Evolutionary conservation across 805 yeast species (phyloP).

Genomic region (Scheffersomyces amazonensis): DNA sequence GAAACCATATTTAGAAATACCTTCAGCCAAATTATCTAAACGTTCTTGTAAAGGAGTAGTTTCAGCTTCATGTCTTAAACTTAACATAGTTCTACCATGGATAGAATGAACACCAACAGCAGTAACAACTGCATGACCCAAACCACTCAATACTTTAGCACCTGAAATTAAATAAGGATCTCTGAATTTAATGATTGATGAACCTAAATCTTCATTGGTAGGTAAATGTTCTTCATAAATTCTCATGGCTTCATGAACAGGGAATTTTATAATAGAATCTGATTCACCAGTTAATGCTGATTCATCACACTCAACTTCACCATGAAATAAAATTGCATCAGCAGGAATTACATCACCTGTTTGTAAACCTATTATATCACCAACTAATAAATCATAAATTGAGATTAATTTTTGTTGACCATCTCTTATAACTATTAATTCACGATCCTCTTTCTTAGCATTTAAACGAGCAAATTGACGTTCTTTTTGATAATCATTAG

Average conservation of each 20-base stretch:
- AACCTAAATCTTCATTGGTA: conserved; percentile 38
- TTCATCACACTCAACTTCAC: conserved; percentile 87
- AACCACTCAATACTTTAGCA: conserved; percentile 80
- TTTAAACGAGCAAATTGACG: conserved; percentile 86
- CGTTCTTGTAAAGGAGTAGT: conserved; percentile 87
- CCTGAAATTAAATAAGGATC: conserved; percentile 93
- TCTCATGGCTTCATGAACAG: conserved; percentile 45
- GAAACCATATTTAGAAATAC: conserved; percentile 92
- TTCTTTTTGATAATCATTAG: conserved; percentile 96
- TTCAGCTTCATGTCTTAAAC: conserved; percentile 73
- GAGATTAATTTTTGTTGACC: conserved; percentile 68
- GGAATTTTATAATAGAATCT: conserved; percentile 67
- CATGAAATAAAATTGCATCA: conserved; percentile 72
- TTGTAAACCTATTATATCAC: conserved; percentile 77
- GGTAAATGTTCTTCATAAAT: conserved; percentile 23
- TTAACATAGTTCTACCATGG: conserved; percentile 87
- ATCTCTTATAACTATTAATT: conserved; percentile 70
- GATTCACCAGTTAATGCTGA: conserved; percentile 94
- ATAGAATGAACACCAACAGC: conserved; percentile 89
- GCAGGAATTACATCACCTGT: conserved; percentile 96
- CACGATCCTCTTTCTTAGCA: conserved; percentile 82
- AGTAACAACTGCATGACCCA: conserved; percentile 81
- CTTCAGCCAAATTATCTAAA: conserved; percentile 79
- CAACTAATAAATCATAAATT: conserved; percentile 75
- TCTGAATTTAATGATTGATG: conserved; percentile 38